These are phyloP conservation scores for Fusarium paranaense DNA, from an alignment of 2,329 filamentous ascomycete species.

Conservation along the genomic window DNA sequence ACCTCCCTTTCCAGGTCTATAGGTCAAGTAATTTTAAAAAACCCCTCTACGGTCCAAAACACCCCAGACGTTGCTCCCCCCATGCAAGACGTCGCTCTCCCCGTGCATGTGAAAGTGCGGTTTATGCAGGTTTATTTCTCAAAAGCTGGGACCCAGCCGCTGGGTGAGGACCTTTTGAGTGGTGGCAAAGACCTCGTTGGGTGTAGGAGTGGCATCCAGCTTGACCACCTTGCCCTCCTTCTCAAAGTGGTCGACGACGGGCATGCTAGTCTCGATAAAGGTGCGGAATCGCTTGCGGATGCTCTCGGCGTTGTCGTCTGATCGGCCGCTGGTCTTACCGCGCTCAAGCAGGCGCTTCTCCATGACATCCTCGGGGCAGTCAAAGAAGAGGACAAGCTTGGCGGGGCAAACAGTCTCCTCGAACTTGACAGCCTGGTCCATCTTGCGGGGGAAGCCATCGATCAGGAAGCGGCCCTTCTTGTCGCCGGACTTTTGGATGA, in stretches of 20 bases:
- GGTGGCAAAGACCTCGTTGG: constrained; percentile 70
- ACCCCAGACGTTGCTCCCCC: constrained; percentile 16
- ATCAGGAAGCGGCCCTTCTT: constrained; percentile 79
- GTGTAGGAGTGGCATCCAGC: constrained; percentile 76
- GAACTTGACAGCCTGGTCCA: constrained; percentile 96
- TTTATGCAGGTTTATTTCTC: constrained; percentile 26
- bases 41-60: constrained; percentile 17
- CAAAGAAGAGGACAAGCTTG: constrained; percentile 90
- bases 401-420: constrained; percentile 89
- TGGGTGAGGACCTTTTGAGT: constrained; percentile 64
- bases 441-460: constrained; percentile 92
- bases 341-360: constrained; percentile 84
- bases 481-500: constrained; percentile 63
- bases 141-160: constrained; percentile 57
- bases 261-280: constrained; percentile 97
- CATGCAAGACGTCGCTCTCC: constrained; percentile 20
- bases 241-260: constrained; percentile 89
- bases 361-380: constrained; percentile 93
- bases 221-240: constrained; percentile 82
- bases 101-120: constrained; percentile 20
- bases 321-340: constrained; percentile 90
- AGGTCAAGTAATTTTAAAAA: constrained; percentile 22
- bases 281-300: constrained; percentile 97
- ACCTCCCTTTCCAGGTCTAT: constrained; percentile 14
- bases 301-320: constrained; percentile 94